Conservation (phyloP, 441 rosid species). For the Croton laevigatus region DNA sequence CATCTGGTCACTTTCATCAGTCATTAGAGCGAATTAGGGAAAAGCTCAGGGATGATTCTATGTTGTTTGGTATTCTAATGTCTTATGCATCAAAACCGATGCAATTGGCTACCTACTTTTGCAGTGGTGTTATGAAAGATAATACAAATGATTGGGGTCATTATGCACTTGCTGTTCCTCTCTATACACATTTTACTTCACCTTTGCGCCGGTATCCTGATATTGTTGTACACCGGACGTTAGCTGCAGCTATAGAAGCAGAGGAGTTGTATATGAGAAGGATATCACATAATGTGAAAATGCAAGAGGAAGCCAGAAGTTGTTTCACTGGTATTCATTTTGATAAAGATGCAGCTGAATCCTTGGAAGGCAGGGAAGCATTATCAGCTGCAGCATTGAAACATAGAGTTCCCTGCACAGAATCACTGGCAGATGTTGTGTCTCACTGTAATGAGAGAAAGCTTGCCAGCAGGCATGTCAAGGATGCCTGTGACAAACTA, state of each 20-base stretch:
- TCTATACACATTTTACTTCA: slow-evolving; percentile 92
- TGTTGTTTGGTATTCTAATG: slow-evolving; percentile 58
- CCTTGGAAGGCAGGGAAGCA: slow-evolving; percentile 58
- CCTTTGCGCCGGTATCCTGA: slow-evolving; percentile 93
- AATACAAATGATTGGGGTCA: slow-evolving; percentile 68
- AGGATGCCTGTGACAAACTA: slow-evolving; percentile 78
- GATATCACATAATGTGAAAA: slow-evolving; percentile 18
- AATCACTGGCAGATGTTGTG: slow-evolving; percentile 53
- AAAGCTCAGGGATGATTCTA: slow-evolving; percentile 69
- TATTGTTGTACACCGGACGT: slow-evolving; percentile 74
- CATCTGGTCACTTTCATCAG: slow-evolving; percentile 57
- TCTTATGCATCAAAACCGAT: slow-evolving; percentile 74
- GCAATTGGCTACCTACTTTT: slow-evolving; percentile 87
- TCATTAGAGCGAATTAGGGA: slow-evolving; percentile 61
- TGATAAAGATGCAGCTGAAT: slow-evolving; percentile 55
- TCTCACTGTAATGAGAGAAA: slow-evolving; percentile 65
- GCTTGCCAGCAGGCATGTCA: slow-evolving; percentile 70
- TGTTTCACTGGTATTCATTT: slow-evolving; percentile 65
- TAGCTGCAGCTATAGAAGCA: slow-evolving; percentile 86
- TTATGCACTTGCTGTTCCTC: slow-evolving; percentile 81
- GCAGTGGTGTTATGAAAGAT: slow-evolving; percentile 61
- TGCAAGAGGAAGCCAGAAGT: slow-evolving; percentile 26
- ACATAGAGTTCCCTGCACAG: slow-evolving; percentile 53
- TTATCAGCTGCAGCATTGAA: slow-evolving; percentile 59
- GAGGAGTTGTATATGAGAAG: slow-evolving; percentile 49